These are phyloP conservation scores for Trametes elegans DNA, from an alignment of 768 basidiomycete species.

Conservation along the genomic window DNA sequence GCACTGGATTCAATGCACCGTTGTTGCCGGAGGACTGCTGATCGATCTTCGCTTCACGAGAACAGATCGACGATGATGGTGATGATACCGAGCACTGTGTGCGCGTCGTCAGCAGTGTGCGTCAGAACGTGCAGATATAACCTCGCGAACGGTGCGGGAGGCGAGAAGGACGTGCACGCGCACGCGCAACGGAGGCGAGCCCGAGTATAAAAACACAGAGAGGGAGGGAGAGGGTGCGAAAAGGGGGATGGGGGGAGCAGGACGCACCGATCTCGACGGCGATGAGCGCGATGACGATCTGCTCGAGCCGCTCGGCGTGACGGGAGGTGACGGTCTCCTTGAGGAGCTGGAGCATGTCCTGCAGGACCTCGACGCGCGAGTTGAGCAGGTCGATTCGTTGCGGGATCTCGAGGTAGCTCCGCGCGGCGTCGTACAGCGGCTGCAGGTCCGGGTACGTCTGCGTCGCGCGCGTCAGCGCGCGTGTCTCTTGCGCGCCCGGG, in stretches of 20 bases:
- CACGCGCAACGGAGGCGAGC: too few species aligned
- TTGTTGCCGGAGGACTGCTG: too few species aligned
- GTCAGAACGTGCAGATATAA: neutral
- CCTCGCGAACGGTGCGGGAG: too few species aligned
- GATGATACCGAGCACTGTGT: slow-evolving; percentile 80
- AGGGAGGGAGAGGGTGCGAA: too few species aligned
- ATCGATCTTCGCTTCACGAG: slow-evolving; percentile 20
- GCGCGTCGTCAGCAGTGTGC: neutral
- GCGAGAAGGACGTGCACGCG: too few species aligned
- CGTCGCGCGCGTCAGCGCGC: slow-evolving; percentile 6
- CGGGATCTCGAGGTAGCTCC: slow-evolving; percentile 92
- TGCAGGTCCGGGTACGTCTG: slow-evolving; percentile 94
- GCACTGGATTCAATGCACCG: too few species aligned
- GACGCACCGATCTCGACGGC: slow-evolving; percentile 78
- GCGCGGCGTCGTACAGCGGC: slow-evolving; percentile 89
- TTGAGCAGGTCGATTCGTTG: slow-evolving; percentile 92
- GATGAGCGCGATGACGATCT: slow-evolving; percentile 90
- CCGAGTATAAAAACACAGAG: too few species aligned
- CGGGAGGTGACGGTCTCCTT: slow-evolving; percentile 93
- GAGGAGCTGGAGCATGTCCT: slow-evolving; percentile 94
- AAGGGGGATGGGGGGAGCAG: neutral
- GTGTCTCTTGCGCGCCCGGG: neutral
- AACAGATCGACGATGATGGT: slow-evolving; percentile 85
- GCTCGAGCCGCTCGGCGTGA: slow-evolving; percentile 88
- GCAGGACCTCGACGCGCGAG: slow-evolving; percentile 91